Base-by-base conservation (phyloP, 192 early-diverging fungal genomes). In the Funneliformis mosseae region DNA sequence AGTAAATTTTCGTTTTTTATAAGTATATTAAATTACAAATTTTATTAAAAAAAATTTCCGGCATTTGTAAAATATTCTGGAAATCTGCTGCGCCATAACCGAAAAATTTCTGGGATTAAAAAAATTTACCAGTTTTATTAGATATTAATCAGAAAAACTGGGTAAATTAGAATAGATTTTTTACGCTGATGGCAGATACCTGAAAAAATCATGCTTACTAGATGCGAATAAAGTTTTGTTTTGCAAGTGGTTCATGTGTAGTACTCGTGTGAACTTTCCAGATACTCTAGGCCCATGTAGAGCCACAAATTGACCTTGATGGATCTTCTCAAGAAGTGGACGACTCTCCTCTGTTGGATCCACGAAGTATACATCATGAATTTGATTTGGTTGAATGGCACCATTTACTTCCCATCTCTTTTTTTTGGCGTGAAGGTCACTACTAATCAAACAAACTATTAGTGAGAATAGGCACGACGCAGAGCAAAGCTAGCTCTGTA, bases 201-300 rank as follows among this genome's bases (percentile, higher is more conserved):
- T n/a, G n/a, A n/a, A n/a, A n/a, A n/a, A n/a, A n/a, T n/a, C n/a
- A n/a, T n/a, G n/a, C 83, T 81, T 83, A 83, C 83, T 83, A 83
- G 11, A 81, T 78, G 62, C 83, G 81, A 59, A 69, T 46, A 23
- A 23, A 83, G 76, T 68, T 63, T 78, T 79, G 25, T 48, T 14
- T 68, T 77, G 77, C 59, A 81, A 76, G n/a, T 75, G 61, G 8
- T 72, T 11, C 79, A 77, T 72, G 76, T 83, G 72, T 21, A 67
- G 25, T 23, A 80, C 71, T n/a, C 83, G 79, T 10, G 83, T 80
- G 73, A 80, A 83, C 39, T 83, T 83, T 5, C 83, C 83, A n/a
- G 83, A 83, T 62, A 80, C 83, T 55, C 83, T 67, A 62, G 80
- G 10, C 12, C 83, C 83, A 78, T 83, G 62, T 43, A 83, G 38